A percentile compares a stretch with the other conserved stretches of the same genome.
These are phyloP conservation scores for Cercospora sp. DNA, from an alignment of 2,329 filamentous ascomycete genomes.

Conservation along the genomic window DNA sequence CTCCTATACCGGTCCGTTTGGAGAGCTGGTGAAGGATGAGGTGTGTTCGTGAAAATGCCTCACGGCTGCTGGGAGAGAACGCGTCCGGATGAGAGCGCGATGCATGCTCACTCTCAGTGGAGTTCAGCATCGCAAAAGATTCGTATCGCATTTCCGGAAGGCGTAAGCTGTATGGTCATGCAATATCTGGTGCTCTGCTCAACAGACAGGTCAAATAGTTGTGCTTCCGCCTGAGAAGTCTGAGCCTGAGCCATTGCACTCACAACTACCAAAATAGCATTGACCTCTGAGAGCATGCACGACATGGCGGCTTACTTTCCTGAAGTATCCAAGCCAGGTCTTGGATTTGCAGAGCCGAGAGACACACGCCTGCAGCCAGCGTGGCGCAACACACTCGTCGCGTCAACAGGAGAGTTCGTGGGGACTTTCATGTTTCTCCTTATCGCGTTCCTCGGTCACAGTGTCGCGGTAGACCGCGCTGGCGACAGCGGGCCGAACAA, in stretches of 20 bases:
- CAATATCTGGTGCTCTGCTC: not conserved
- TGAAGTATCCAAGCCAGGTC: conserved; percentile 1
- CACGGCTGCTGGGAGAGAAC: not conserved
- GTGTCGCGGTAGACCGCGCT: conserved; percentile 31
- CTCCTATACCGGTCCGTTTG: not conserved
- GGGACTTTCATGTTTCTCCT: conserved; percentile 41
- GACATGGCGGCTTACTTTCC: not conserved
- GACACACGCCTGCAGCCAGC: conserved; percentile 6
- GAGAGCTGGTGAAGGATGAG: not conserved
- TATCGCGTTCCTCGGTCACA: conserved; percentile 36
- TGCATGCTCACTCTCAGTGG: not conserved
- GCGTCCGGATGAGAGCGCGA: not conserved
- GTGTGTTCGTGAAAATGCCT: not conserved
- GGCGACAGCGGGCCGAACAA: conserved; percentile 22
- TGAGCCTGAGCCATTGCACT: not conserved
- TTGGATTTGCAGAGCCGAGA: conserved; percentile 8
- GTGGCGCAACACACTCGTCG: conserved; percentile 27
- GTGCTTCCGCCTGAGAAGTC: not conserved
- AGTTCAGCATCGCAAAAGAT: not conserved
- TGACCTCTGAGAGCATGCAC: not conserved
- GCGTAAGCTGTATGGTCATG: not conserved
- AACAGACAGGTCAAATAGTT: not conserved
- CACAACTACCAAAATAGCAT: not conserved
- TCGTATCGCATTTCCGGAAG: not conserved
- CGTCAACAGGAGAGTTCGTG: conserved; percentile 37